Base-by-base conservation (phyloP, 2,329 filamentous ascomycete species). In the Fusarium cicatricum region DNA sequence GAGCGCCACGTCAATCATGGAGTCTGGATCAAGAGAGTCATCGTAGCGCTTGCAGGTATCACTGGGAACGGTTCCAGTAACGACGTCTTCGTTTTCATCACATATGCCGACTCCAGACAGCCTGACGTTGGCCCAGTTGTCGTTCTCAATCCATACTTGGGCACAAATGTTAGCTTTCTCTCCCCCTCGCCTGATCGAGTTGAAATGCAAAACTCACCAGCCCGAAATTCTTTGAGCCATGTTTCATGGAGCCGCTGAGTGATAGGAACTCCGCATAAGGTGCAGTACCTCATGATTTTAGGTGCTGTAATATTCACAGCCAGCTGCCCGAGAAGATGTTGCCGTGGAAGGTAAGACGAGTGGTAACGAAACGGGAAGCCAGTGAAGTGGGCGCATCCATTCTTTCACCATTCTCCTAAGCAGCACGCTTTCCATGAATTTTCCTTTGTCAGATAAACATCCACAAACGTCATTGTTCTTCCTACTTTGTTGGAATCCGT, bases 221-320 rank as follows among this genome's bases (percentile, higher is more conserved):
- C 59, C 34, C 56, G 46, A n/a, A 44, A 55, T 39, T 58, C 52
- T 11, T 28, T 21, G 11, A 46, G 41, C 58, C 60, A 60, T 16
- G 10, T 15, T 15, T 42, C 23, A 9, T 31, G 17, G n/a, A 39
- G 29, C 11, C 6, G 8, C 6, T 29, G 37, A 6, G 48, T 44
- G 23, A 56, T 46, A 1, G 33, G 23, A 21, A 56, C 6, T 9
- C 52, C 55, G 4, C 60, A 64, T 2, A 60, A 23, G 4, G 11
- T 15, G 14, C 59, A 64, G 41, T 23, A 23, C 7, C 21, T 23
- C 21, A 23, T 23, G n/a, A n/a, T n/a, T n/a, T n/a, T n/a, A n/a
- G n/a, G n/a, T n/a, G n/a, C n/a, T n/a, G n/a, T n/a, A n/a, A n/a
- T n/a, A n/a, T n/a, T n/a, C n/a, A n/a, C n/a, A n/a, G n/a, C n/a